Conservation (phyloP, 108 stramenopile species). For the Skeletonema potamos region DNA sequence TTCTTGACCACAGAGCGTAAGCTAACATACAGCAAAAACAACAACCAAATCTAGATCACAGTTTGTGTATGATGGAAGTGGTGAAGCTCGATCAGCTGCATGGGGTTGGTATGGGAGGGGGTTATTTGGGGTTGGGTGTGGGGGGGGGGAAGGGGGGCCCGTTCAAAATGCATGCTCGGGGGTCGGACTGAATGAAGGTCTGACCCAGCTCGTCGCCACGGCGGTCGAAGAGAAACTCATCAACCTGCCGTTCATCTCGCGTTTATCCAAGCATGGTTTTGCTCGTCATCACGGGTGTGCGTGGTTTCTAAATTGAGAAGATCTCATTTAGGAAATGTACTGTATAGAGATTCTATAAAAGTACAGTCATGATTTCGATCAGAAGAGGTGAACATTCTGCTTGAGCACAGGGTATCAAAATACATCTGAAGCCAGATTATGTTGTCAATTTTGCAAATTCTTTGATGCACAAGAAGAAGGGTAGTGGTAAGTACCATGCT, state of each 20-base stretch:
- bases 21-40: background rate
- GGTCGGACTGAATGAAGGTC: constrained; percentile 30
- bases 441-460: background rate
- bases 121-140: background rate
- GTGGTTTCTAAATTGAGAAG: constrained; percentile 5
- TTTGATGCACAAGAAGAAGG: background rate
- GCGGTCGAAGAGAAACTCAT: constrained; percentile 8
- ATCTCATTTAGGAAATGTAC: constrained; percentile 3
- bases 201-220: constrained; percentile 41
- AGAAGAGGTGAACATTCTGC: background rate
- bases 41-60: background rate
- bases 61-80: background rate
- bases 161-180: constrained; percentile 39
- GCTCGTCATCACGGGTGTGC: constrained; percentile 34
- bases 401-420: background rate
- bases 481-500: too few relatives aligned
- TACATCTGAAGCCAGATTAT: background rate
- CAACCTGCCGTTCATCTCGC: constrained; percentile 32
- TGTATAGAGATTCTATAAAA: constrained; percentile 6
- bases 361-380: background rate
- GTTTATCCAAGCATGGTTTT: constrained; percentile 28
- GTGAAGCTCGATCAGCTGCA: too few relatives aligned
- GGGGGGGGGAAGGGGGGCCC: constrained; percentile 26
- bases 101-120: background rate
- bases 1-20: too few relatives aligned